Base-by-base conservation (phyloP, 1,284 basidiomycete species). In the Heterobasidion occidentale region DNA sequence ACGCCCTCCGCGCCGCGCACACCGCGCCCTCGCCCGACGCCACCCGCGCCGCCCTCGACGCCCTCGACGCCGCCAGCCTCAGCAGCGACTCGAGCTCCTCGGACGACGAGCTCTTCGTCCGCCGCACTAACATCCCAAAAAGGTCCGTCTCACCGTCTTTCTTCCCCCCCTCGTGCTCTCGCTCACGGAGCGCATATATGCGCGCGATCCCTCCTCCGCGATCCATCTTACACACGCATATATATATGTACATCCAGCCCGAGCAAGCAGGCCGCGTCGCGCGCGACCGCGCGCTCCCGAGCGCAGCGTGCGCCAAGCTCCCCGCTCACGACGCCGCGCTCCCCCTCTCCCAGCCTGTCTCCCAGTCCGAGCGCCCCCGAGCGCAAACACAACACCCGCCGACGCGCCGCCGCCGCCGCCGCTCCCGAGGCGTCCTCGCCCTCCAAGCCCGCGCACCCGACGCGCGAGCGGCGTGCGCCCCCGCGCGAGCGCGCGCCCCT, bases 61-160 rank as follows among this genome's bases (percentile, higher is more conserved):
- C 81, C 12, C 65, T 71, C 19, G 74, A 75, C 49, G 78, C 77
- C 52, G 62, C 58, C 50, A 78, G 77, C 54, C 80, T 81, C 54
- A 79, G 38, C n/a, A 27, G 27, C 27, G 27, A 27, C 27, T 27
- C 27, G 27, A 27, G 27, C 27, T 1, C 27, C 27, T 27, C 27
- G 27, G 27, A 27, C 27, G 27, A 27, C 27, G 27, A 27, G 27
- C 27, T 27, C 27, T 27, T 27, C 27, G 27, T 27, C 27, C 27
- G 27, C 27, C 27, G 27, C 27, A 27, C 27, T 3, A 27, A 27
- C 27, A 27, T 27, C 27, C 27, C 27, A 27, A 27, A 27, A 27
- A 27, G 27, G 27, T 27, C 27, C 27, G 27, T 27, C 27, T 27
- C 27, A 2, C 27, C 3, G 27, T 3, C 27, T 27, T 3, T 27